Percentiles rank a stretch among this genome's conserved stretches.
Conservation (phyloP, 1,284 basidiomycete genomes). For the Microbotryum scabiosae region DNA sequence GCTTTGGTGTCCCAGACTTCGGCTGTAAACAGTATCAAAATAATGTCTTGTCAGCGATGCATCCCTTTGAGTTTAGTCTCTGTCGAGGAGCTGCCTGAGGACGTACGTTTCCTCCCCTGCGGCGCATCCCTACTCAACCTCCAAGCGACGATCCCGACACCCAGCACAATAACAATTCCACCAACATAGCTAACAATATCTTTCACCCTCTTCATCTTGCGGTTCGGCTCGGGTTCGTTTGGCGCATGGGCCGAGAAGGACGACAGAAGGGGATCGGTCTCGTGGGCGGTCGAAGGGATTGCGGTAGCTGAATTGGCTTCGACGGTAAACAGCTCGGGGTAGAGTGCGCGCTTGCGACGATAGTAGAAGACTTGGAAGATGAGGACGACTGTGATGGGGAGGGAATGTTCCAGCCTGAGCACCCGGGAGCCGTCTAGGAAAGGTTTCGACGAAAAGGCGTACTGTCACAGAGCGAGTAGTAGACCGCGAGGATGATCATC, state of each 20-base stretch:
- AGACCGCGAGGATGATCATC: slow-evolving; percentile 30
- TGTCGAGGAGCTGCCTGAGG: too few species aligned
- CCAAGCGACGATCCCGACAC: slow-evolving; percentile 28
- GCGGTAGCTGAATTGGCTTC: background rate
- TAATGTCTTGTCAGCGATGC: too few species aligned
- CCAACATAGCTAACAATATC: slow-evolving; percentile 23
- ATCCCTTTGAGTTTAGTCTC: too few species aligned
- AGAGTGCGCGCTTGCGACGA: slow-evolving; percentile 26
- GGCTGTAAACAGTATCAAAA: background rate
- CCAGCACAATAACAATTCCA: slow-evolving; percentile 26
- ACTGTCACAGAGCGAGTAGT: background rate
- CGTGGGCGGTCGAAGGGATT: background rate
- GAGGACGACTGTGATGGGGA: slow-evolving; percentile 19
- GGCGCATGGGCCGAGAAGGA: slow-evolving; percentile 26
- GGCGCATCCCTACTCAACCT: slow-evolving; percentile 5
- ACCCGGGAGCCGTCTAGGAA: slow-evolving; percentile 7
- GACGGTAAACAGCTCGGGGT: slow-evolving; percentile 29
- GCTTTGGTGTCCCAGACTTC: slow-evolving; percentile 35
- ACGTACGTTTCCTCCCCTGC: slow-evolving; percentile 4
- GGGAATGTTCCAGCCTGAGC: background rate
- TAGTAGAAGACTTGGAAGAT: slow-evolving; percentile 34
- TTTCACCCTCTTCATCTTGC: slow-evolving; percentile 7
- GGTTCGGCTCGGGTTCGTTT: slow-evolving; percentile 4
- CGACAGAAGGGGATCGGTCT: slow-evolving; percentile 26
- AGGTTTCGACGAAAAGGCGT: background rate